Conservation (phyloP, 768 basidiomycete species). For the Agaricus subrufescens region DNA sequence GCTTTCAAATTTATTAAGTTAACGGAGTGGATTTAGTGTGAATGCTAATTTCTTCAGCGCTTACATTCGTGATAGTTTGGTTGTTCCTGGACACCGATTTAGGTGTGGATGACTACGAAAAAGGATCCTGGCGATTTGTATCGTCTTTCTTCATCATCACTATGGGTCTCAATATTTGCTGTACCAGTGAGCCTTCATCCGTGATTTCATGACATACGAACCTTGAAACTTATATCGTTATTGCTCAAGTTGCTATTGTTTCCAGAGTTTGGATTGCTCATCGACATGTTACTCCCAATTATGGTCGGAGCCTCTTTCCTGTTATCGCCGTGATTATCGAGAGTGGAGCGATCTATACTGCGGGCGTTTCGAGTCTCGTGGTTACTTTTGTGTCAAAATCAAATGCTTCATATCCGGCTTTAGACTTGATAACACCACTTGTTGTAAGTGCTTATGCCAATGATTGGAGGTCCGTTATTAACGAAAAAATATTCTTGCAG, state of each 20-base stretch:
- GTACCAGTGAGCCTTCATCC: neutral
- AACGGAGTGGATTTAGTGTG: neutral
- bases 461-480: too few species aligned
- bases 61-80: neutral
- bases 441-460: neutral
- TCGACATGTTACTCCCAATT: neutral
- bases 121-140: neutral
- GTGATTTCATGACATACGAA: too few species aligned
- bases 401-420: neutral
- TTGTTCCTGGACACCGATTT: neutral
- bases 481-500: neutral
- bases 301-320: neutral
- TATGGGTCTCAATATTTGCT: slow-evolving; percentile 3
- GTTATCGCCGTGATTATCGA: slow-evolving; percentile 2
- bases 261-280: neutral
- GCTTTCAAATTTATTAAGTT: neutral
- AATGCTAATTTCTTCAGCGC: neutral
- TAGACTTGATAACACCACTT: slow-evolving; percentile 4
- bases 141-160: neutral
- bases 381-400: neutral
- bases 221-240: too few species aligned
- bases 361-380: neutral
- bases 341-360: slow-evolving; percentile 5
- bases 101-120: neutral
- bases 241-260: neutral